Base-by-base conservation (phyloP, 495 filamentous ascomycete species). In the Neurospora tetraspora region DNA sequence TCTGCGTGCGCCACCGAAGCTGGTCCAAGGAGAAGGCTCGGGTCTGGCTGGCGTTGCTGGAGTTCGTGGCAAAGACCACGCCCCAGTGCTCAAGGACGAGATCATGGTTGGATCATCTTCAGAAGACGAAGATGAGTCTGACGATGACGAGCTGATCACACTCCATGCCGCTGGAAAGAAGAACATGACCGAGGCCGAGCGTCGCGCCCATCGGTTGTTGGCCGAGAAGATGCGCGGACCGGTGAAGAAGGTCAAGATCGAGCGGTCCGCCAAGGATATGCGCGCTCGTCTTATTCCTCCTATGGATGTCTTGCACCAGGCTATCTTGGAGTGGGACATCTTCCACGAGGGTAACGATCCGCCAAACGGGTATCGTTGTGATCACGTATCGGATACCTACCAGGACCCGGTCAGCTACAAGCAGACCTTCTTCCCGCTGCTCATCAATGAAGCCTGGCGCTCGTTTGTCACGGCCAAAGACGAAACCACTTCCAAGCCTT, bases 371-470 rank as follows among this genome's bases (percentile, higher is more conserved):
- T 89, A 89, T 37, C 88, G 90, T 42, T 97, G 94, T 77, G 88
- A 83, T 68, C 81, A 86, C 40, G 94, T 99, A 10, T 88, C 91
- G 40, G 91, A 92, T 76, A 86, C 88, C 0, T 99, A 97, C 82
- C 81, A 83, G 42, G 89, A 91, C 71, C 91, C 93, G 20, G 79
- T 81, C 69, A 89, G 92, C 70, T 99, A 98, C 78, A 93, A 97
- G 81, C 85, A 87, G 69, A 95, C 93, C 0, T 99, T 98, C 84
- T 89, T 94, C 72, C 96, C 96, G 12, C 85, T 99, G 43, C 86
- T 99, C 39, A 89, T 96, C 68, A 90, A 97, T 68, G 96, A 99
- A 81, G 95, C 94, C 69, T 99, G 96, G 96, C 92, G 97, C 79
- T 91, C 93, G 1, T 96, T 99, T 76, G 89, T 97, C 39, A 93